Evolutionary conservation across 257 asterid species (phyloP).

Genomic region (Scutellaria baicalensis): DNA sequence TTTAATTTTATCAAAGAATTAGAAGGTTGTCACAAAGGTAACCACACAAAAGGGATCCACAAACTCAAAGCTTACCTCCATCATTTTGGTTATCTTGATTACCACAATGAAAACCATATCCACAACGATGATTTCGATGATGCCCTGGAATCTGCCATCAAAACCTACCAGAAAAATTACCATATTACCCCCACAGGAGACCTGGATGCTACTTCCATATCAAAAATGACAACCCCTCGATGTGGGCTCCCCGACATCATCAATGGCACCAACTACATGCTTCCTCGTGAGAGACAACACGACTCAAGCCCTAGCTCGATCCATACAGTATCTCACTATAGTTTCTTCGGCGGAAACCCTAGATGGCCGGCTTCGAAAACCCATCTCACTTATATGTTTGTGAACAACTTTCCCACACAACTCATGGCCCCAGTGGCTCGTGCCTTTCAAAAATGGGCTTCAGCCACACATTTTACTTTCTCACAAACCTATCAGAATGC

Average conservation of each 20-base stretch:
- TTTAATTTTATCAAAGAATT: conserved; percentile 31
- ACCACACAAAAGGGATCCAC: conserved; percentile 12
- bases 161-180: conserved; percentile 26
- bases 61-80: conserved; percentile 21
- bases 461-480: conserved; percentile 14
- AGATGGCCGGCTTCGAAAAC: conserved; percentile 25
- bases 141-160: conserved; percentile 19
- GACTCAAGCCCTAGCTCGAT: neutral
- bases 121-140: conserved; percentile 16
- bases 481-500: neutral
- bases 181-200: conserved; percentile 21
- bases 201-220: conserved; percentile 10
- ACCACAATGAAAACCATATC: neutral
- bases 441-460: conserved; percentile 27
- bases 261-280: conserved; percentile 23
- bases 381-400: conserved; percentile 10
- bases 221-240: conserved; percentile 24
- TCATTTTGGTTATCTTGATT: conserved; percentile 19
- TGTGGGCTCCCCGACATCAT: conserved; percentile 25
- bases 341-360: conserved; percentile 6
- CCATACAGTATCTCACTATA: conserved; percentile 17
- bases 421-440: neutral
- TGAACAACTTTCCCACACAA: neutral
- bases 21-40: conserved; percentile 30
- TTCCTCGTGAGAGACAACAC: neutral